phyloP scores from a whole-genome alignment of 164 flowering plant species.

The Vitis riparia region DNA sequence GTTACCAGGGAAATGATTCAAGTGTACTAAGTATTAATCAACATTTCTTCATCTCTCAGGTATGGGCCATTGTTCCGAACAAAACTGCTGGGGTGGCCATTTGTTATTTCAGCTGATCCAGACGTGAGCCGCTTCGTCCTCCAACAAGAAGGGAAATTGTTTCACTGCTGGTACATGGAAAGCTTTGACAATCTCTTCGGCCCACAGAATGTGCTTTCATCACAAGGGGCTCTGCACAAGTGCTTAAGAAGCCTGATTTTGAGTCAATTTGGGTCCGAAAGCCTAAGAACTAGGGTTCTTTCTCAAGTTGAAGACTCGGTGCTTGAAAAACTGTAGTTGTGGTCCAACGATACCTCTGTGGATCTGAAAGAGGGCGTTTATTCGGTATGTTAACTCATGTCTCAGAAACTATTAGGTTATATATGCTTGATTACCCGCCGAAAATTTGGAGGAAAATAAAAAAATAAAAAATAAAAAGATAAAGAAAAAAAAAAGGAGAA shows the following conservation, averaged over 20 bases:
- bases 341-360: slow-evolving; percentile 42
- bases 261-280: slow-evolving; percentile 60
- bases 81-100: slow-evolving; percentile 55
- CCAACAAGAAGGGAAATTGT: slow-evolving; percentile 59
- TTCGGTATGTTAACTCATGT: slow-evolving; percentile 31
- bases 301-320: slow-evolving; percentile 52
- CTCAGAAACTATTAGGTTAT: background rate
- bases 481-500: too few relatives aligned
- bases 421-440: too few relatives aligned
- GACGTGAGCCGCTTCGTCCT: slow-evolving; percentile 54
- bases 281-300: slow-evolving; percentile 54
- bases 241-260: slow-evolving; percentile 69
- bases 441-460: too few relatives aligned
- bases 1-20: too few relatives aligned
- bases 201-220: slow-evolving; percentile 49
- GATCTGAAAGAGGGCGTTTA: slow-evolving; percentile 63
- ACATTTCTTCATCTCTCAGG: slow-evolving; percentile 24
- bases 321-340: slow-evolving; percentile 25
- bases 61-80: slow-evolving; percentile 64
- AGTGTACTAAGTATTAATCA: too few relatives aligned
- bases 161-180: slow-evolving; percentile 72
- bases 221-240: slow-evolving; percentile 71
- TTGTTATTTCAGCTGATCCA: slow-evolving; percentile 56
- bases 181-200: slow-evolving; percentile 69
- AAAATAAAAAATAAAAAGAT: too few relatives aligned